Conservation (phyloP, 495 filamentous ascomycete species). For the Daldinia caldariorum region DNA sequence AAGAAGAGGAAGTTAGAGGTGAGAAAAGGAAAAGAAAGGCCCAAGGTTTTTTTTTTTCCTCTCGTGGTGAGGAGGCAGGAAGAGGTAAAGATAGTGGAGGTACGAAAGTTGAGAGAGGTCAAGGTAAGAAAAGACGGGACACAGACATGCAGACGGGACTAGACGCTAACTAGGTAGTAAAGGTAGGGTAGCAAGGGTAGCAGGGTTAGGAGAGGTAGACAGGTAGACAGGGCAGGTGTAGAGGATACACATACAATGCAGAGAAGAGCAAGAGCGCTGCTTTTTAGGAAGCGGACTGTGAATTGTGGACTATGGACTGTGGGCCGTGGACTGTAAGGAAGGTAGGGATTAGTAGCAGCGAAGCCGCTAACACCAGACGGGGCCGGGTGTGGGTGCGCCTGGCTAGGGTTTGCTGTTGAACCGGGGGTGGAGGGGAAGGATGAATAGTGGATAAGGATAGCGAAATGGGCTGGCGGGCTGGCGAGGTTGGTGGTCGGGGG, state of each 20-base stretch:
- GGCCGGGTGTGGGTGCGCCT: slow-evolving; percentile 45
- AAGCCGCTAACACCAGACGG: slow-evolving; percentile 44
- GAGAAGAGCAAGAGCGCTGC: slow-evolving; percentile 27
- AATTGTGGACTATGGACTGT: slow-evolving; percentile 28
- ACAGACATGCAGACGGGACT: slow-evolving; percentile 48
- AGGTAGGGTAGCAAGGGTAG: slow-evolving; percentile 24
- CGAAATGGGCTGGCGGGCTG: slow-evolving; percentile 32
- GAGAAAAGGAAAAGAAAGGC: slow-evolving; percentile 49
- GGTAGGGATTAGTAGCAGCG: slow-evolving; percentile 41
- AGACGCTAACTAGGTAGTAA: slow-evolving; percentile 40
- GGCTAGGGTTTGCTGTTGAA: slow-evolving; percentile 46
- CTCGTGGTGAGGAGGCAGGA: slow-evolving; percentile 55
- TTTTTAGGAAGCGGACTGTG: slow-evolving; percentile 33
- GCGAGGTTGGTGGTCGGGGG: slow-evolving; percentile 39
- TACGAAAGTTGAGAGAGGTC: slow-evolving; percentile 50
- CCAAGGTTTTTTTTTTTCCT: slow-evolving; percentile 51
- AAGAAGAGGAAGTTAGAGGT: slow-evolving; percentile 49
- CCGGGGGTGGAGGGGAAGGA: slow-evolving; percentile 44
- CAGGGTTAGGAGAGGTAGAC: slow-evolving; percentile 17
- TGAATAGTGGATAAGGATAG: slow-evolving; percentile 43
- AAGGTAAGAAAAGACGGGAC: slow-evolving; percentile 48
- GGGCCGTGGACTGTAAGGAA: slow-evolving; percentile 16
- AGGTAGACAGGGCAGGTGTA: slow-evolving; percentile 9
- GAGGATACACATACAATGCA: slow-evolving; percentile 6
- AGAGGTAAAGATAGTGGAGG: slow-evolving; percentile 53